Conservation (phyloP, 1,284 basidiomycete species). For the Afroboletus lepidellus region DNA sequence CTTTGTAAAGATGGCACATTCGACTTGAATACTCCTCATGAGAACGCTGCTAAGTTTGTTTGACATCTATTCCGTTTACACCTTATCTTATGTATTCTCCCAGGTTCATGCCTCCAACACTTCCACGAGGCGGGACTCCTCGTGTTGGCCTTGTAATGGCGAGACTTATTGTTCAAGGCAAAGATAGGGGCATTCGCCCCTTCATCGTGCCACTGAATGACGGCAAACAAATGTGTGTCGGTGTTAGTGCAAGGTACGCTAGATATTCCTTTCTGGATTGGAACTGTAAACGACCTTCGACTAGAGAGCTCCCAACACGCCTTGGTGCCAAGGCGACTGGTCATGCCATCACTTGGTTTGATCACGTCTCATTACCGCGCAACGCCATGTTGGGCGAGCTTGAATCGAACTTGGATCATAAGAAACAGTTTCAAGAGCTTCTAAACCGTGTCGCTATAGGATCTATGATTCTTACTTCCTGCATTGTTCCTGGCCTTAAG, state of each 20-base stretch:
- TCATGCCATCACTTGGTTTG: neutral
- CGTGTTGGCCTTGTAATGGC: neutral
- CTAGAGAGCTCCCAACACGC: slow-evolving; percentile 1
- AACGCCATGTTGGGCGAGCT: slow-evolving; percentile 1
- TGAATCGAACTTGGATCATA: neutral
- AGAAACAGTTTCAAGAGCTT: slow-evolving; percentile 1
- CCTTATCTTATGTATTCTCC: neutral
- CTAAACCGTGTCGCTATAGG: neutral
- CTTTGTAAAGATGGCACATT: too few relatives aligned
- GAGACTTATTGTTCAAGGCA: neutral
- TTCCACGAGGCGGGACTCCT: neutral
- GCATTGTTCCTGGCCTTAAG: neutral
- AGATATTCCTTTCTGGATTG: neutral
- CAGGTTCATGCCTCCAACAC: slow-evolving; percentile 1
- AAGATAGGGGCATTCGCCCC: neutral
- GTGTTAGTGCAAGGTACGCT: neutral
- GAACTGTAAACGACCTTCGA: neutral
- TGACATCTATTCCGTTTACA: neutral
- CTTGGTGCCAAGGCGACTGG: slow-evolving; percentile 1
- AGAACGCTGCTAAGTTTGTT: too few relatives aligned
- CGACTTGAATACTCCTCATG: too few relatives aligned
- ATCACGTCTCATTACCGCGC: neutral
- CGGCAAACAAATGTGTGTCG: neutral
- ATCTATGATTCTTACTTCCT: neutral
- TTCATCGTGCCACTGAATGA: slow-evolving; percentile 3